Base-by-base conservation (phyloP, 1,284 basidiomycete species). In the Phlebopus sp. region DNA sequence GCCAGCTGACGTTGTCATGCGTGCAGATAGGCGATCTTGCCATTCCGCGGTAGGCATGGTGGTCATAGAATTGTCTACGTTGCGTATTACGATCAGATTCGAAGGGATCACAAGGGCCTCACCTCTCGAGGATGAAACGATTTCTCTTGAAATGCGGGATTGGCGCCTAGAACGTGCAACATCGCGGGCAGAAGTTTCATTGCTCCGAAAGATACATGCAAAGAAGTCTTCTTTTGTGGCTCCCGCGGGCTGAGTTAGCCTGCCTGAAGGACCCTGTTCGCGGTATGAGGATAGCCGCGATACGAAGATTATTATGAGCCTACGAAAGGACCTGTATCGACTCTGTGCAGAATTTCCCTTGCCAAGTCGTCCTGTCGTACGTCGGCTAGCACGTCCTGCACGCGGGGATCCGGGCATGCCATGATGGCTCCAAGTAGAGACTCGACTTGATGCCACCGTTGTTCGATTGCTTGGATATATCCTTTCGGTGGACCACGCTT, bases 381-480 rank as follows among this genome's bases (percentile, higher is more conserved):
- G 56, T 90, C 86, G 29, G 75, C 69, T 31, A 93, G 73, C 42
- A 93, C 67, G 32, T 72, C 73, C 59, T 84, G 81, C 0, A 90
- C 85, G 49, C 86, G 73, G 10, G 81, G 74, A 64, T 90, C 86
- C 31, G 78, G 76, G 45, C 85, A 87, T 55, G 84, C 79, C 46
- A 93, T 73, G 42, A 93, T 75, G 19, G 84, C 81, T 21, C 88
- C 90, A 4, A 93, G 73, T 10, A 93, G 69, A 10, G 90, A 87
- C 66, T 93, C 91, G 59, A 92, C 88, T 62, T 92, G 87, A 59
- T 93, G 90, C 79, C 91, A 87, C 56, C 90, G 71, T 50, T 90
- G 87, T 68, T 93, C 90, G 51, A 93, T 91, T 31, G 90, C 90
- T 63, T 90, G 87, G 46, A 93, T 92, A 63, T 93, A 93, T 18